Conservation (phyloP, 2,329 filamentous ascomycete species). For the Cercospora canescens region DNA sequence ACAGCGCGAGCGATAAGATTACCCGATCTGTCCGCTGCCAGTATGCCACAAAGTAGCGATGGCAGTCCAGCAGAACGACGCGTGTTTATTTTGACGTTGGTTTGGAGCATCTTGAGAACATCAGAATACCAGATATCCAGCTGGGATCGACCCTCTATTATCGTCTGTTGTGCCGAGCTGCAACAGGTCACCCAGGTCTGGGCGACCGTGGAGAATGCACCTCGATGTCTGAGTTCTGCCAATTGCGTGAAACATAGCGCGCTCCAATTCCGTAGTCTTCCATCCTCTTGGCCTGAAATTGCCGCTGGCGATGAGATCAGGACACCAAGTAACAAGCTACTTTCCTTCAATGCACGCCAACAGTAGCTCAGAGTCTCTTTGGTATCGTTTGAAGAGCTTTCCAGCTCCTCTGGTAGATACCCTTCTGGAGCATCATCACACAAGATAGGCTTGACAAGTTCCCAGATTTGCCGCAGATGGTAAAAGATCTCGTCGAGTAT, state of each 20-base stretch:
- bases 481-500: conserved; percentile 16
- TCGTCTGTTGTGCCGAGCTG: conserved; percentile 58
- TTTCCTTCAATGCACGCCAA: conserved; percentile 92
- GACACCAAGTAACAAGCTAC: conserved; percentile 60
- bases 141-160: conserved; percentile 42
- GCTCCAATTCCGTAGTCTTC: conserved; percentile 17
- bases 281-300: background rate
- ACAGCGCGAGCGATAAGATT: conserved; percentile 66
- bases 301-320: conserved; percentile 7
- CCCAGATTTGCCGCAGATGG: conserved; percentile 72
- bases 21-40: conserved; percentile 62
- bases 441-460: conserved; percentile 70
- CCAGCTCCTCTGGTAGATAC: conserved; percentile 74
- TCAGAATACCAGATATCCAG: conserved; percentile 68
- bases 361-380: conserved; percentile 94
- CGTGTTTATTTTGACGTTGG: conserved; percentile 76
- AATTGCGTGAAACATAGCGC: conserved; percentile 79
- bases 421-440: conserved; percentile 96
- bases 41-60: conserved; percentile 77
- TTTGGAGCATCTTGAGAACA: conserved; percentile 36
- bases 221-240: conserved; percentile 79
- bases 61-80: conserved; percentile 90
- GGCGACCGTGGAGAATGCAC: conserved; percentile 90
- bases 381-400: conserved; percentile 70
- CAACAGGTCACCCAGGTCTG: conserved; percentile 85